Conservation (phyloP, 306 rosid genomes). For the Sicyos baderoa region DNA sequence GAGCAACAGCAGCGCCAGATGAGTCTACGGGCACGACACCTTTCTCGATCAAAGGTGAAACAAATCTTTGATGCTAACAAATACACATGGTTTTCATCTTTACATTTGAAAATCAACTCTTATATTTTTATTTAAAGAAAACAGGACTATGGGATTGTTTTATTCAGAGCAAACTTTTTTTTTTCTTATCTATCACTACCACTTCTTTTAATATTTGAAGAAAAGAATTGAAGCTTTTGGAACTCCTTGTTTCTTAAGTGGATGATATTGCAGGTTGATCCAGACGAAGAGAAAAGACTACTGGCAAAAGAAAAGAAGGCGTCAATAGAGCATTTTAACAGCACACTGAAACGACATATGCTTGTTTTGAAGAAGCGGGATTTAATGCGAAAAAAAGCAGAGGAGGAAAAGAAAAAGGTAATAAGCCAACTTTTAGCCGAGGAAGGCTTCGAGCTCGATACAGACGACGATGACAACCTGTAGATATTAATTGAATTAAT, state of each 20-base stretch:
- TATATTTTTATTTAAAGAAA: neutral
- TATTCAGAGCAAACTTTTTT: no score
- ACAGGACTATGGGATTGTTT: neutral
- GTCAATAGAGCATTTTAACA: conserved; percentile 54
- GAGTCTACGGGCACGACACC: conserved; percentile 73
- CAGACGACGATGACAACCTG: conserved; percentile 51
- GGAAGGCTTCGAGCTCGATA: conserved; percentile 90
- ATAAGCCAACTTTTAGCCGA: conserved; percentile 67
- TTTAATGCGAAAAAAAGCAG: conserved; percentile 67
- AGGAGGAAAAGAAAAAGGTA: conserved; percentile 60
- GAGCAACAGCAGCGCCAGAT: conserved; percentile 91
- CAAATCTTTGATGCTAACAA: neutral
- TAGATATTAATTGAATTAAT: conserved; percentile 24
- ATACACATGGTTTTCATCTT: neutral
- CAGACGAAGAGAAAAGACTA: conserved; percentile 68
- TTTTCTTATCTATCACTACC: neutral
- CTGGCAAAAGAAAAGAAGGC: conserved; percentile 85
- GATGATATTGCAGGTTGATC: conserved; percentile 57
- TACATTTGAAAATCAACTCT: neutral
- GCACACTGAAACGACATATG: conserved; percentile 73
- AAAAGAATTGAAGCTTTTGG: conserved; percentile 18
- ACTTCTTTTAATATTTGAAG: neutral
- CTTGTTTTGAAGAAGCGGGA: conserved; percentile 76
- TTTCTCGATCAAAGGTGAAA: conserved; percentile 80
- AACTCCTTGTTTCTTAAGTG: conserved; percentile 15